Conservation (phyloP, 129 eudicot genomes). For the Sambucus nigra region DNA sequence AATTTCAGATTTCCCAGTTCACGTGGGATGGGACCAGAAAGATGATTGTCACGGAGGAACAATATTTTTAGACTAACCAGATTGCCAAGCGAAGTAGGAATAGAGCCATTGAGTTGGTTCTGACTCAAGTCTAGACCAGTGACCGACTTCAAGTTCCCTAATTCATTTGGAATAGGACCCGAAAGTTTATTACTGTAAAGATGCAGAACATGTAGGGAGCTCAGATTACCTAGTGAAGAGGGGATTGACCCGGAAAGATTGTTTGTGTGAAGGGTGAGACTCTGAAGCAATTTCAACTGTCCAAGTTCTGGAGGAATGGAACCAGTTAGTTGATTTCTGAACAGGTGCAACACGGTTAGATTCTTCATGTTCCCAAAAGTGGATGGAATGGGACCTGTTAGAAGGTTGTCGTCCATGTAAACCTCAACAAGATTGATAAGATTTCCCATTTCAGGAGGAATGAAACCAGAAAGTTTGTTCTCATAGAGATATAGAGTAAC, state of each 20-base stretch:
- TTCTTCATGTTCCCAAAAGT: slow-evolving; percentile 16
- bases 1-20: slow-evolving; percentile 22
- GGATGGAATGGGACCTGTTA: slow-evolving; percentile 17
- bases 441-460: too few relatives aligned
- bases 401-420: slow-evolving; percentile 1
- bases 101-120: slow-evolving; percentile 20
- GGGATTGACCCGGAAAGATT: slow-evolving; percentile 16
- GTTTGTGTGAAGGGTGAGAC: neutral
- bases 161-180: slow-evolving; percentile 15
- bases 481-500: neutral
- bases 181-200: slow-evolving; percentile 7
- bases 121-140: slow-evolving; percentile 6
- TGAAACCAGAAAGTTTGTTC: slow-evolving; percentile 12
- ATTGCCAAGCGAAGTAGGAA: slow-evolving; percentile 25
- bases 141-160: slow-evolving; percentile 13
- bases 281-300: slow-evolving; percentile 16
- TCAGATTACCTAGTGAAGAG: slow-evolving; percentile 1
- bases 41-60: slow-evolving; percentile 15
- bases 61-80: slow-evolving; percentile 10
- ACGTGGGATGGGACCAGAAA: slow-evolving; percentile 24
- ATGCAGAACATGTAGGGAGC: neutral
- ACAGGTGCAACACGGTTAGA: neutral
- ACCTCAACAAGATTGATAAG: slow-evolving; percentile 7
- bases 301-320: slow-evolving; percentile 26
- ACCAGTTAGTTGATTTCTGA: slow-evolving; percentile 12